Percentiles rank a stretch among this genome's conserved stretches.
These are phyloP conservation scores for Rhizopogon vesiculosus DNA, from an alignment of 768 basidiomycete species.

Conservation along the genomic window DNA sequence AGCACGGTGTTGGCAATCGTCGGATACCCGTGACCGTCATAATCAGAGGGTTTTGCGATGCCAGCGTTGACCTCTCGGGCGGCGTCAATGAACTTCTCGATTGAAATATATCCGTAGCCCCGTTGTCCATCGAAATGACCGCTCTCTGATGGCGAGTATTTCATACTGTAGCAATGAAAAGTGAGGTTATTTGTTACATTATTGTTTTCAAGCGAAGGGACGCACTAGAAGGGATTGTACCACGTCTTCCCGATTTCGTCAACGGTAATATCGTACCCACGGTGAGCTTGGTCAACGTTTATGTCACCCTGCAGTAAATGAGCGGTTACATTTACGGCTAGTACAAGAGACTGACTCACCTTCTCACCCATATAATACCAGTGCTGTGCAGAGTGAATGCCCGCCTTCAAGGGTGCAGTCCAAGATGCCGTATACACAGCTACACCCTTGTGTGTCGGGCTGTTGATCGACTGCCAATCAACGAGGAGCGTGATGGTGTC, in stretches of 20 bases:
- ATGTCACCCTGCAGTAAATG: conserved; percentile 69
- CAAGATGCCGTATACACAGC: conserved; percentile 93
- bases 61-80: conserved; percentile 75
- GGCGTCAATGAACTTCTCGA: conserved; percentile 90
- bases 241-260: conserved; percentile 82
- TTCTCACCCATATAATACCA: conserved; percentile 97
- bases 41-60: conserved; percentile 59
- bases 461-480: conserved; percentile 84
- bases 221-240: conserved; percentile 91
- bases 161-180: conserved; percentile 58
- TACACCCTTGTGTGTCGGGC: conserved; percentile 73
- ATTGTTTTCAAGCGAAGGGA: conserved; percentile 8
- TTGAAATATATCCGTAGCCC: conserved; percentile 88
- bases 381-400: conserved; percentile 87
- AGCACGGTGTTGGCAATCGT: conserved; percentile 87
- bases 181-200: conserved; percentile 9
- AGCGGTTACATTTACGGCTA: not conserved
- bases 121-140: conserved; percentile 94
- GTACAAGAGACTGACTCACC: conserved; percentile 31
- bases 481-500: conserved; percentile 94
- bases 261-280: conserved; percentile 86
- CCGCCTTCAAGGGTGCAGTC: conserved; percentile 88
- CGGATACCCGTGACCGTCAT: conserved; percentile 76
- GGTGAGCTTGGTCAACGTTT: conserved; percentile 88
- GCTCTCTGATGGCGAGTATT: conserved; percentile 87